phyloP scores from a whole-genome alignment of 257 asterid species.

The Solanum acaule region DNA sequence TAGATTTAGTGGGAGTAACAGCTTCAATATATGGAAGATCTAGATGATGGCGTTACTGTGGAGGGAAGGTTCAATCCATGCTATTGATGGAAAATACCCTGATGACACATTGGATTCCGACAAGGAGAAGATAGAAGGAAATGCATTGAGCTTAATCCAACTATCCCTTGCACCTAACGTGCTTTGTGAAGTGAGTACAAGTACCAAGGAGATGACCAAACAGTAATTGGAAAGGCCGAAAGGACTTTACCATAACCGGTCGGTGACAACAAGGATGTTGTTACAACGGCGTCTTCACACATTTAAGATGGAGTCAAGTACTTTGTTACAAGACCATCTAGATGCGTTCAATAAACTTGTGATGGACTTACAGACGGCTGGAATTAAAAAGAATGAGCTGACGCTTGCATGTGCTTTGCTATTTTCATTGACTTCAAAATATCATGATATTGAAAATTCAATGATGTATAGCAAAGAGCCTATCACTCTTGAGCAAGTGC shows the following conservation, averaged over 20 bases:
- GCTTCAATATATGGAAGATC: neutral
- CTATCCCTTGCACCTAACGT: neutral
- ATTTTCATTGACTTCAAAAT: neutral
- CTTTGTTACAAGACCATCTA: neutral
- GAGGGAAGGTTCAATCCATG: neutral
- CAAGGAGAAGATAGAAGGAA: neutral
- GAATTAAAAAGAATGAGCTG: neutral
- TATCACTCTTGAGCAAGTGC: neutral
- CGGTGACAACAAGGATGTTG: neutral
- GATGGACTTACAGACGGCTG: neutral
- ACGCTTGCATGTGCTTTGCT: neutral
- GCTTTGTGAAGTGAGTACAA: neutral
- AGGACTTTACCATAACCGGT: neutral
- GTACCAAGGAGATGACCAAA: neutral
- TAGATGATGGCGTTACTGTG: neutral
- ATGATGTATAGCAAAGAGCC: neutral
- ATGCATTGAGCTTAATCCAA: neutral
- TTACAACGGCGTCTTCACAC: neutral
- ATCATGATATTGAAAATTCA: too few relatives aligned
- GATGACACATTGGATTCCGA: neutral
- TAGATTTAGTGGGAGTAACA: neutral
- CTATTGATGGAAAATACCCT: neutral
- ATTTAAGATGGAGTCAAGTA: neutral
- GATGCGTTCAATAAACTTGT: neutral
- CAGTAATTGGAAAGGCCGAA: neutral